Evolutionary conservation across 1,139 yeast genomes (phyloP), one percentile per base, ranked within the genome.

Genomic region (Debaryomycetaceae sp.): DNA sequence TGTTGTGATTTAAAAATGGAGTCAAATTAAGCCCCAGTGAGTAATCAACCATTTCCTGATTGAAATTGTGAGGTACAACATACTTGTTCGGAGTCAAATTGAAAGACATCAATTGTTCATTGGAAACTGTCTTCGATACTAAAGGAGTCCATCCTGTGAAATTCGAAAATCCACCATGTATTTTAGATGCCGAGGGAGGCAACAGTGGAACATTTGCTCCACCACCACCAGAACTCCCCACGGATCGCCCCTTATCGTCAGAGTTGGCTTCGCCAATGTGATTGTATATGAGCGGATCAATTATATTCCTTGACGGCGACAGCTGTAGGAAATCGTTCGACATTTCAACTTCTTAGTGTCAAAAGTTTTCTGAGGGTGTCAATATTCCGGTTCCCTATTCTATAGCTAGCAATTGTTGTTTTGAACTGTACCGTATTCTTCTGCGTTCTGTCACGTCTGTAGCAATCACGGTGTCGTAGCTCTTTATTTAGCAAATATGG

Each of bases 111-210:
- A 67, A 47, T 44, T 63, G 68, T 31, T 69, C 75, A 39, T 61
- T 65, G 44, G 54, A 62, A 43, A 67, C 56, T 2, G 75, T 68
- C 39, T 68, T 69, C 7, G 70, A 61, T 5, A 70, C 61, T 13
- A 70, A 52, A 4, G 77, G 77, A 5, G 77, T 70, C 76, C 76
- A 71, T 1, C 75, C 74, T 2, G 70, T 53, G 39, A 65, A 49
- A 38, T 53, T 55, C 4, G 62, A 33, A 16, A 52, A 38, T 35
- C 47, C 44, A n/a, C 34, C 36, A 35, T 47, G 43, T 24, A 49
- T 42, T 43, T 58, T 59, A 15, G 63, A 52, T 5, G 64, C 64
- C 4, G 67, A 61, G 1, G 68, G 65, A 5, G 68, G 63, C 19
- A 52, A 47, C 9, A 56, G 40, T 5, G 47, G 37, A 17, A 22